Conservation (phyloP, 371 early-diverging fungal species). For the Rhizopus sp. region DNA sequence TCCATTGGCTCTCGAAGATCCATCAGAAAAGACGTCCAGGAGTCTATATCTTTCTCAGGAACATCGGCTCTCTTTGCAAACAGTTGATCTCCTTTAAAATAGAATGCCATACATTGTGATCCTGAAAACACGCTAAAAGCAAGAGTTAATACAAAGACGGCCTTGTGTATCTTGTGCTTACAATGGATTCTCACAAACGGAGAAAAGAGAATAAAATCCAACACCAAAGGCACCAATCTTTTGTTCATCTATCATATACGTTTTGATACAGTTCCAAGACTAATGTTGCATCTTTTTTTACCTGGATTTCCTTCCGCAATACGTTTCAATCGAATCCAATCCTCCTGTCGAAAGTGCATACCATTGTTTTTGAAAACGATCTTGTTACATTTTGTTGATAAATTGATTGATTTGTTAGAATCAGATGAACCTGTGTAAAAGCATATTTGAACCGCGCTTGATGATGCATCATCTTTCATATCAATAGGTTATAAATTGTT, state of each 20-base stretch:
- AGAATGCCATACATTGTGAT: constrained; percentile 84
- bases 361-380: constrained; percentile 87
- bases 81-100: constrained; percentile 88
- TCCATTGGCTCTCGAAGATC: constrained; percentile 79
- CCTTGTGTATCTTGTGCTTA: constrained; percentile 30
- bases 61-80: constrained; percentile 75
- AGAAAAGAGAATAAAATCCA: constrained; percentile 86
- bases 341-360: constrained; percentile 77
- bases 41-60: constrained; percentile 45
- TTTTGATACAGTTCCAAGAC: not conserved
- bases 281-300: constrained; percentile 8
- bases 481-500: not conserved
- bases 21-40: constrained; percentile 78
- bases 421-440: constrained; percentile 54
- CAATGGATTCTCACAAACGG: constrained; percentile 89
- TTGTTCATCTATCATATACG: constrained; percentile 35
- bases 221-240: constrained; percentile 91
- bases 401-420: constrained; percentile 41
- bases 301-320: constrained; percentile 94
- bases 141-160: not conserved
- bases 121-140: constrained; percentile 63
- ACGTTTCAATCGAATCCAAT: constrained; percentile 82
- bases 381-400: constrained; percentile 57
- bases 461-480: constrained; percentile 62
- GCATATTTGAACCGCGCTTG: constrained; percentile 56